phyloP scores from a whole-genome alignment of 306 rosid genomes.

The Prosopis cineraria region DNA sequence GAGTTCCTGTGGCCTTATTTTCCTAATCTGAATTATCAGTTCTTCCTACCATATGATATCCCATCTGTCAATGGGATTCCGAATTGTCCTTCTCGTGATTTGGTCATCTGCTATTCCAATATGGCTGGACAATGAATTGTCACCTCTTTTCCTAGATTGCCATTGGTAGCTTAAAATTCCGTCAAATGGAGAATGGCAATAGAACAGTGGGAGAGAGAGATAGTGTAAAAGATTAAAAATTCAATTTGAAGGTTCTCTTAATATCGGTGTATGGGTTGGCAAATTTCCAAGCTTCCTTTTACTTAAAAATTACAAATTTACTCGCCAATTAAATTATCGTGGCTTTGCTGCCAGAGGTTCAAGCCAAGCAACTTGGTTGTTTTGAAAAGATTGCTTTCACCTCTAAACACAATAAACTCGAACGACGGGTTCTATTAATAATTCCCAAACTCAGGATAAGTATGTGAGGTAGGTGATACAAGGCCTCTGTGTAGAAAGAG shows the following conservation, averaged over 20 bases:
- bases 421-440: not conserved
- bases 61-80: conserved; percentile 46
- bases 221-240: not conserved
- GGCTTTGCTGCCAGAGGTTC: not conserved
- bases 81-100: conserved; percentile 28
- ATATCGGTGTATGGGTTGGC: not conserved
- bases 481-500: not conserved
- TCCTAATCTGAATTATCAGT: conserved; percentile 41
- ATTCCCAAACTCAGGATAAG: not conserved
- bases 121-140: conserved; percentile 25
- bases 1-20: conserved; percentile 36
- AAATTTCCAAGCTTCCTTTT: not conserved
- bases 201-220: not conserved
- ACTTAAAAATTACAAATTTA: not conserved
- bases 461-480: not conserved
- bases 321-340: not conserved
- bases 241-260: not conserved
- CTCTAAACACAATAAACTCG: not conserved
- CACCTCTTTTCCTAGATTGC: not conserved
- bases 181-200: not conserved
- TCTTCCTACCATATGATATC: conserved; percentile 44
- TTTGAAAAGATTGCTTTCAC: not conserved
- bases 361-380: not conserved
- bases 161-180: not conserved
- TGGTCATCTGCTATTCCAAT: conserved; percentile 2